Conservation (phyloP, 106 monocot species). For the Iris macrosiphon region DNA sequence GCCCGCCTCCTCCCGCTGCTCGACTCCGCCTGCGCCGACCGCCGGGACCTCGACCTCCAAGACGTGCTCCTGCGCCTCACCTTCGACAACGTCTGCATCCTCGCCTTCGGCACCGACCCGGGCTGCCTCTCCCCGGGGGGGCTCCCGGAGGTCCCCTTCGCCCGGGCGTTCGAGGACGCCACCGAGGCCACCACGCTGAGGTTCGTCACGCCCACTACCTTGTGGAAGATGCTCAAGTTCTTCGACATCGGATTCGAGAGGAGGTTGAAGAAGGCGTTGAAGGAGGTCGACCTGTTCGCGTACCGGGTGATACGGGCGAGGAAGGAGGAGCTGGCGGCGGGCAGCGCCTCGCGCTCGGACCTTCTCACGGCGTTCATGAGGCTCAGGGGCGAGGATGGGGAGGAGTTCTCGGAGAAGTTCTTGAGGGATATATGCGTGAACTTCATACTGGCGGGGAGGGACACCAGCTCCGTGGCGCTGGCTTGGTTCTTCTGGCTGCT, state of each 20-base stretch:
- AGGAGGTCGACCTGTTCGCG: constrained; percentile 62
- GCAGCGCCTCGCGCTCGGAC: constrained; percentile 29
- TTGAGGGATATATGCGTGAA: constrained; percentile 92
- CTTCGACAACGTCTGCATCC: constrained; percentile 97
- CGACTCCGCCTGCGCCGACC: constrained; percentile 5
- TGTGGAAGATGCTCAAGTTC: constrained; percentile 52
- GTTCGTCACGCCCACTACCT: constrained; percentile 61
- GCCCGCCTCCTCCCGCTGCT: constrained; percentile 61
- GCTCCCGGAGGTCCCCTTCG: constrained; percentile 69
- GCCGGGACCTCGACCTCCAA: constrained; percentile 58
- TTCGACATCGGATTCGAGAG: constrained; percentile 47
- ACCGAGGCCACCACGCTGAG: constrained; percentile 76
- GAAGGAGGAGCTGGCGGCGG: constrained; percentile 50
- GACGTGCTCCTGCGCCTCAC: constrained; percentile 86
- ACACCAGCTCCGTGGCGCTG: constrained; percentile 91
- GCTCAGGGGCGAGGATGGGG: constrained; percentile 45
- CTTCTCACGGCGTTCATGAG: constrained; percentile 72
- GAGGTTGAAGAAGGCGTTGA: constrained; percentile 33
- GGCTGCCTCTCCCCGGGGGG: constrained; percentile 64
- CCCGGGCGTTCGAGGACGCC: constrained; percentile 80
- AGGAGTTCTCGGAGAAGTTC: constrained; percentile 69
- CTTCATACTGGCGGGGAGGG: constrained; percentile 92
- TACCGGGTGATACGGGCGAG: constrained; percentile 65
- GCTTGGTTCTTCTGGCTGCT: constrained; percentile 90
- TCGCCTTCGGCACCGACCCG: constrained; percentile 89